Base-by-base conservation (phyloP, 257 asterid genomes). In the Petunia secreta region DNA sequence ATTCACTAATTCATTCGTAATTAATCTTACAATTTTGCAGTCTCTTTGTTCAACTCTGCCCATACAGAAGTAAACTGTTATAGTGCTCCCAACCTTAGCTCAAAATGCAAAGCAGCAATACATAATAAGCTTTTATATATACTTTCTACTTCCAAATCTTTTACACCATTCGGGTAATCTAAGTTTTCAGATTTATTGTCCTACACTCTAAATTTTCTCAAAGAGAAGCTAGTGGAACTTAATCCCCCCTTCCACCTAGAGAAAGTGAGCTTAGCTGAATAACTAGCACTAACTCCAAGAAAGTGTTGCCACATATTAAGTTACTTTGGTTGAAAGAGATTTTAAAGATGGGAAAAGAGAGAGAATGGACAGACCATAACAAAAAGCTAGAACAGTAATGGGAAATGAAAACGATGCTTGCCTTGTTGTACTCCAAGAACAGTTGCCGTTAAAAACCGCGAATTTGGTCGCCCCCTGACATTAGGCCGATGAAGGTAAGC, bases 361-460 rank as follows among this genome's bases (percentile, higher is more conserved):
- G 50, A 36, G 34, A 73, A 73, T 73, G 60, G 62, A 48, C 66
- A 81, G 5, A 69, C 46, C 57, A 75, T 36, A 83, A 59, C 74
- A 40, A 48, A n/a, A 55, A 65, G 8, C 82, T 54, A 25, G 71
- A 57, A 79, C 50, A 83, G 41, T 41, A 68, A 53, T 58, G 55
- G 75, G 52, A 63, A 73, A 48, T 71, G 25, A 1, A 3, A 66
- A 46, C 64, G 9, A 82, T 75, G 74, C 87, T 34, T 75, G 89
- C 99, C 97, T 89, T 94, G 99, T 79, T 96, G 99, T 55, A 96
- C 95, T 79, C 99, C 97, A 84, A 87, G 97, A 55, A 96, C 98
- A 79, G 98, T 96, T 80, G 98, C 98, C 1, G 94, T 90, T 83
- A 96, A 81, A 87, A 96, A 96, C 50, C 99, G 97, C 16, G 97